Evolutionary conservation across 176 grass and related monocot species (phyloP).

Genomic region (Hsuehochloa calcarea): DNA sequence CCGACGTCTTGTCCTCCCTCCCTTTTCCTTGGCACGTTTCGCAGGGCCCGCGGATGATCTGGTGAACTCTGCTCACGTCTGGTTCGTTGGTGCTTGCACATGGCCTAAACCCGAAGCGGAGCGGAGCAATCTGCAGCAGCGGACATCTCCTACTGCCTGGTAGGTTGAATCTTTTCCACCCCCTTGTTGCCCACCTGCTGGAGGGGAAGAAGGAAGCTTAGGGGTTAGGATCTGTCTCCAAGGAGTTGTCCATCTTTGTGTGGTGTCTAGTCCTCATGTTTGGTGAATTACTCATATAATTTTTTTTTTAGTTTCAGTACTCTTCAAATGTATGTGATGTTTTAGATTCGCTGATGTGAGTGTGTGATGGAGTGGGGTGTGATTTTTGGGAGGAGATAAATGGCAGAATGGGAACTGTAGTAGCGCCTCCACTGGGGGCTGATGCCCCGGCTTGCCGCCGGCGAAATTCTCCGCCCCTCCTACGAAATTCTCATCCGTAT

Average conservation of each 20-base stretch:
- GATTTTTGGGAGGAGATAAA: not conserved
- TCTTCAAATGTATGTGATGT: not conserved
- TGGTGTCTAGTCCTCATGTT: not conserved
- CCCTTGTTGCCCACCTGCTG: not conserved
- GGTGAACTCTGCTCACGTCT: not conserved
- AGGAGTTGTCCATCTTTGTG: not conserved
- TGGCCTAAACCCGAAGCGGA: not conserved
- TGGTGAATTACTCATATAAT: not conserved
- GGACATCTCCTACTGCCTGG: not conserved
- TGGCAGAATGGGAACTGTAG: not conserved
- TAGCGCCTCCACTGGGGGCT: not conserved
- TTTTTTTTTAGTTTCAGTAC: not conserved
- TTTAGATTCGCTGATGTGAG: not conserved
- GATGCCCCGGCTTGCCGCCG: not conserved
- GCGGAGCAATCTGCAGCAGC: not conserved
- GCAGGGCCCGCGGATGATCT: not conserved
- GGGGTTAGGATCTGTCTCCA: not conserved
- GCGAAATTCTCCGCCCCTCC: not conserved
- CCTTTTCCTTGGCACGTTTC: too few relatives aligned
- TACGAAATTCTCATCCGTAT: not conserved
- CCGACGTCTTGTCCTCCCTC: accelerated
- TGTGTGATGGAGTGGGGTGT: not conserved
- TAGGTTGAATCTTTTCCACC: not conserved
- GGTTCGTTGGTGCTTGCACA: not conserved
- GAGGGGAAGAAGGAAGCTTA: not conserved